phyloP scores from a whole-genome alignment of 257 asterid genomes.

The Solanum ossicruentum region DNA sequence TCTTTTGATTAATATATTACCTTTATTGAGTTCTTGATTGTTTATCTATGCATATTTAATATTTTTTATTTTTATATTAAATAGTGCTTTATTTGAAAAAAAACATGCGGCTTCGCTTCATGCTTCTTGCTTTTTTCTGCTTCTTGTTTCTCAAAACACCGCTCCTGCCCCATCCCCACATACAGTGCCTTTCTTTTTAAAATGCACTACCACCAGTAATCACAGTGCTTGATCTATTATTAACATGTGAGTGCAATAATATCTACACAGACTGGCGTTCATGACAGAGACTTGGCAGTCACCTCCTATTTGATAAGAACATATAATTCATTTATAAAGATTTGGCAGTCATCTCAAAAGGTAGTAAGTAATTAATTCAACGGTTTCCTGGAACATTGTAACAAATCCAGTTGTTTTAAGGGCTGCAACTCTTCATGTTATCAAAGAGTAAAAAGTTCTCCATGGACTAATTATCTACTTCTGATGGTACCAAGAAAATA shows the following conservation, averaged over 20 bases:
- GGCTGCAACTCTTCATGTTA: not conserved
- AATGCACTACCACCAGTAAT: not conserved
- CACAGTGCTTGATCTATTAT: not conserved
- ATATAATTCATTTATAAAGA: not conserved
- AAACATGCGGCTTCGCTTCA: too few species aligned
- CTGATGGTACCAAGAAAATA: not conserved
- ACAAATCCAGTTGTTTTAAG: not conserved
- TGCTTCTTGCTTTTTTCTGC: too few species aligned
- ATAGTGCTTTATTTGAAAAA: too few species aligned
- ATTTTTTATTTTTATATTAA: too few species aligned
- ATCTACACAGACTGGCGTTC: not conserved
- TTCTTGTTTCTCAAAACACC: too few species aligned
- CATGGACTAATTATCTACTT: not conserved
- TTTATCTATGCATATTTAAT: too few species aligned
- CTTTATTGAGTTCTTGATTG: too few species aligned
- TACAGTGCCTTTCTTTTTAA: not conserved
- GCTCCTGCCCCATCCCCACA: not conserved
- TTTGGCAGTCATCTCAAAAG: not conserved
- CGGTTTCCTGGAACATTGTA: not conserved
- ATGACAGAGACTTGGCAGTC: not conserved
- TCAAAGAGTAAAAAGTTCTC: not conserved
- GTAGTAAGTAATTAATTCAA: too few species aligned
- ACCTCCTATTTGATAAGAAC: not conserved
- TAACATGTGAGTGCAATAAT: not conserved
- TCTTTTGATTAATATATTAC: too few species aligned